Evolutionary conservation across 148 eudicot genomes (phyloP).

Genomic region (Cornus controversa): DNA sequence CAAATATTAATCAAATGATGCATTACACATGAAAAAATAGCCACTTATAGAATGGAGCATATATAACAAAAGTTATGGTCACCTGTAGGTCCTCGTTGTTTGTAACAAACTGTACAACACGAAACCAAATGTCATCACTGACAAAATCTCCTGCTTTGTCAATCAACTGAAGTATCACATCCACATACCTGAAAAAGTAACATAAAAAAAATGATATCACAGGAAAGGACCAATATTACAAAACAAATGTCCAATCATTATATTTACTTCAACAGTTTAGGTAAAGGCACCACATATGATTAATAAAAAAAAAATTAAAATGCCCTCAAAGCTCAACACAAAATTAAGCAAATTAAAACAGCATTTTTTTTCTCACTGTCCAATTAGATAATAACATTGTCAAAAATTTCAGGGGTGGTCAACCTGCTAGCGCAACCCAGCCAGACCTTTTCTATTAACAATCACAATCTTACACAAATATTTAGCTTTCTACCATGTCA

Average conservation of each 20-base stretch:
- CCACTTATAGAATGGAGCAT: slow-evolving; percentile 3
- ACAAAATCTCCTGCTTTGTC: slow-evolving; percentile 99
- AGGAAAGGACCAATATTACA: background rate
- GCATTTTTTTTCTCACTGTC: background rate
- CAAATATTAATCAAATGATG: slow-evolving; percentile 3
- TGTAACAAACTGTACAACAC: slow-evolving; percentile 83
- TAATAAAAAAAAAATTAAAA: background rate
- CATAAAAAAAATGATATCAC: background rate
- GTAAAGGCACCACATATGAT: background rate
- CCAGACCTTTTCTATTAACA: background rate
- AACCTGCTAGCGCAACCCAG: background rate
- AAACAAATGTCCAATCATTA: background rate
- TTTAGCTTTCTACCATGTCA: background rate
- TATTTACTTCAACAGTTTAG: background rate
- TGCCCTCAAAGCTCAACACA: background rate
- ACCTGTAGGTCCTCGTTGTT: slow-evolving; percentile 98
- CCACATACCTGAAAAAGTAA: slow-evolving; percentile 77
- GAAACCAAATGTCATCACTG: slow-evolving; percentile 80
- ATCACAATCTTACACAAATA: background rate
- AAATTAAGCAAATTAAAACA: background rate
- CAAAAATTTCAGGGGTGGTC: background rate
- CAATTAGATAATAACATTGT: too few species aligned
- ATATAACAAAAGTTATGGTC: slow-evolving; percentile 3
- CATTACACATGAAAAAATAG: slow-evolving; percentile 6
- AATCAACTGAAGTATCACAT: slow-evolving; percentile 97